These are phyloP conservation scores for Pilobolus umbonatus DNA, from an alignment of 192 early-diverging fungal genomes.

Conservation along the genomic window DNA sequence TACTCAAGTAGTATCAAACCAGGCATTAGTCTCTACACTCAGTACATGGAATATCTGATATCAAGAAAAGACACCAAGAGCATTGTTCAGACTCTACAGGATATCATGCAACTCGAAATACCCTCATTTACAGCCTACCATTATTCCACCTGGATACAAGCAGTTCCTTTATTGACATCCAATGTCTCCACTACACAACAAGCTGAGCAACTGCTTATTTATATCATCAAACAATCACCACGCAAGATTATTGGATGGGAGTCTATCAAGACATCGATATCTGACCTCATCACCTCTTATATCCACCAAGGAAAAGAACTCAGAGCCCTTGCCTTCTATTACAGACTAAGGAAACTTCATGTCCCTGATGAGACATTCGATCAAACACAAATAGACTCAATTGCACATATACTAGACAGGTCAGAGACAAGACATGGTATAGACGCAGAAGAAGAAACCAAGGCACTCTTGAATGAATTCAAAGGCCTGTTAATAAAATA, in stretches of 20 bases:
- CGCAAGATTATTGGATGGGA: not conserved
- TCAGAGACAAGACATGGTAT: no score
- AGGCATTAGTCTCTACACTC: slow-evolving; percentile 9
- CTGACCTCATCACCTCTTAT: slow-evolving; percentile 4
- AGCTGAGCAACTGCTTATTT: slow-evolving; percentile 15
- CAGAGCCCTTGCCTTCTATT: slow-evolving; percentile 21
- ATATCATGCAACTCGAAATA: not conserved
- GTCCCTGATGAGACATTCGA: slow-evolving; percentile 12
- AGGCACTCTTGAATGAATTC: no score
- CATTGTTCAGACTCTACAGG: not conserved
- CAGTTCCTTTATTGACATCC: not conserved
- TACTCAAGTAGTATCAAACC: slow-evolving; percentile 24
- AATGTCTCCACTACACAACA: not conserved
- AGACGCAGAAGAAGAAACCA: no score
- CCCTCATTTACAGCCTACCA: not conserved
- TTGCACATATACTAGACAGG: no score
- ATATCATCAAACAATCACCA: not conserved
- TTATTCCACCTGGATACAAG: slow-evolving; percentile 1
- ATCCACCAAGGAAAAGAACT: slow-evolving; percentile 14
- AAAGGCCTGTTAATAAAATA: no score
- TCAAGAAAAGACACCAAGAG: not conserved
- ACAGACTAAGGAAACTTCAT: slow-evolving; percentile 1
- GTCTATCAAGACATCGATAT: not conserved
- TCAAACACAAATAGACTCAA: no score
- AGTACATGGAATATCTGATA: slow-evolving; percentile 8